These are phyloP conservation scores for Talinum fruticosum DNA, from an alignment of 148 eudicot species.

Conservation along the genomic window DNA sequence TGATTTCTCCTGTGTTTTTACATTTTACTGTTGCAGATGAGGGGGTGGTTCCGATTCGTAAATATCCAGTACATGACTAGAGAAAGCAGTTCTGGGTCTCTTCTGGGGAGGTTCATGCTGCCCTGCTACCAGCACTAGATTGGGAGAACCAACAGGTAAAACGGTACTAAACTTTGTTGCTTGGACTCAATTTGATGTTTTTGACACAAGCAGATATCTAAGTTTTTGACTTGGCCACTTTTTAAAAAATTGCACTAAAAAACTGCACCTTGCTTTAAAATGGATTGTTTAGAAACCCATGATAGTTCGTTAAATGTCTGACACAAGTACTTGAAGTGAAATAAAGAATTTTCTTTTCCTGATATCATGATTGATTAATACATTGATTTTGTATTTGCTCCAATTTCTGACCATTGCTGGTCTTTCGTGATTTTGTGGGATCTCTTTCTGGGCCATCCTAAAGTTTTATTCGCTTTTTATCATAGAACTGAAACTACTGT, in stretches of 20 bases:
- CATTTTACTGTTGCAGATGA: not conserved
- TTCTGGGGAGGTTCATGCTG: slow-evolving; percentile 17
- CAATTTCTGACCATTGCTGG: not conserved
- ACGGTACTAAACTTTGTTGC: not conserved
- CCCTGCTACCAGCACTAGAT: slow-evolving; percentile 12
- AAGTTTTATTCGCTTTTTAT: not conserved
- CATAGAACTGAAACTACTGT: not conserved
- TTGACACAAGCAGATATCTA: too few species aligned
- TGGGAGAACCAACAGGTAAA: slow-evolving; percentile 6
- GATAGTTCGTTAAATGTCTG: too few species aligned
- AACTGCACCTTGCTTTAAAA: too few species aligned
- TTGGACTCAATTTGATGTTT: too few species aligned
- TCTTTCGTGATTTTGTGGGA: not conserved
- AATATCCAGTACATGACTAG: slow-evolving; percentile 11
- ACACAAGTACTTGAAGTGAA: too few species aligned
- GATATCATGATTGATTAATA: too few species aligned
- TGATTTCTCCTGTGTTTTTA: not conserved
- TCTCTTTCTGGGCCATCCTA: not conserved
- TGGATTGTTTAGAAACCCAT: too few species aligned
- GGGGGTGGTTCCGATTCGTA: slow-evolving; percentile 13
- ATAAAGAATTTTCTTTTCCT: too few species aligned
- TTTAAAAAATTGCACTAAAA: too few species aligned
- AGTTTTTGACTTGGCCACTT: too few species aligned
- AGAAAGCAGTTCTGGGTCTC: not conserved
- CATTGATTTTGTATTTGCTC: not conserved